Evolutionary conservation across 805 yeast species (phyloP).

Genomic region (Jamesozyma jinghongensis): DNA sequence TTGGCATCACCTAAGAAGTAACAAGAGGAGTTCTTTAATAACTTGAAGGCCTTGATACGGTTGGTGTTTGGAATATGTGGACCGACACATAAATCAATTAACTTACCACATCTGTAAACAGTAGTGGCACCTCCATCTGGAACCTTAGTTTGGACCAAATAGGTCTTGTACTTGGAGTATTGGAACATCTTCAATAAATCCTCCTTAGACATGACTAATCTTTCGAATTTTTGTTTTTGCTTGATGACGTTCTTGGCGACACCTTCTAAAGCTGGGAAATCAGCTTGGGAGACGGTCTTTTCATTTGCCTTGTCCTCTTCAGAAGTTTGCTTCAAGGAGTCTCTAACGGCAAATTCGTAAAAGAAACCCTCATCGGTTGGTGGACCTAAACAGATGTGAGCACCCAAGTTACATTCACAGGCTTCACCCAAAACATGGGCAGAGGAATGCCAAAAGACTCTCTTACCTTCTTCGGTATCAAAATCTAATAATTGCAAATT

Average conservation of each 20-base stretch:
- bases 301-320: conserved; percentile 64
- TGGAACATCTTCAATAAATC: conserved; percentile 85
- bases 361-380: conserved; percentile 97
- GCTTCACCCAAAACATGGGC: conserved; percentile 98
- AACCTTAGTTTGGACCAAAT: conserved; percentile 74
- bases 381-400: conserved; percentile 89
- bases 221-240: conserved; percentile 90
- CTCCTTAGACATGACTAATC: conserved; percentile 88
- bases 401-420: conserved; percentile 92
- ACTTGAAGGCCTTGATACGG: conserved; percentile 85
- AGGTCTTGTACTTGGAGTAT: conserved; percentile 92
- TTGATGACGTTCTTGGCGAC: conserved; percentile 85
- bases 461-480: conserved; percentile 87
- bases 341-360: conserved; percentile 79
- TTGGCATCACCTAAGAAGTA: conserved; percentile 89
- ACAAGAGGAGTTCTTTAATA: conserved; percentile 90
- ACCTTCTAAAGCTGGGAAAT: conserved; percentile 75
- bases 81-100: conserved; percentile 94
- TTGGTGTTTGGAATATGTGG: conserved; percentile 98
- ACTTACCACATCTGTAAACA: conserved; percentile 95
- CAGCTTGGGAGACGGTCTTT: conserved; percentile 67
- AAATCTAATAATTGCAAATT: conserved; percentile 78
- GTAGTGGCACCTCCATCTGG: conserved; percentile 96
- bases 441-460: conserved; percentile 97
- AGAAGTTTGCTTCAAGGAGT: conserved; percentile 18